Conservation (phyloP, 441 rosid genomes). For the Eugenia klotzschiana region DNA sequence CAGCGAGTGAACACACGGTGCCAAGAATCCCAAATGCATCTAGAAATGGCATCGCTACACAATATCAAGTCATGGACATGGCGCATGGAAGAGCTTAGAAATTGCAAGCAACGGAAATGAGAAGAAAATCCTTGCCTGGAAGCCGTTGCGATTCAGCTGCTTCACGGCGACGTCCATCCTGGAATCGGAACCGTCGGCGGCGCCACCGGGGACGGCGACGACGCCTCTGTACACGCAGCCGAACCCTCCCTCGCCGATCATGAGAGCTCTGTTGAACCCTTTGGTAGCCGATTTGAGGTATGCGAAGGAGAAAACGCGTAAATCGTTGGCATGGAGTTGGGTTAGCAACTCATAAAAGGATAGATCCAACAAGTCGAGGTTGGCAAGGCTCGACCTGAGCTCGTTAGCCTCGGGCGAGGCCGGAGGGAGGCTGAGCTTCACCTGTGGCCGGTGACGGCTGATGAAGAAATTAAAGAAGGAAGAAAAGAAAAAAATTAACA, state of each 20-base stretch:
- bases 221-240: constrained; percentile 56
- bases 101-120: not conserved
- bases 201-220: constrained; percentile 22
- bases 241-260: constrained; percentile 68
- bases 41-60: not conserved
- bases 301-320: constrained; percentile 36
- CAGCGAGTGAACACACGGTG: not conserved
- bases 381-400: no score
- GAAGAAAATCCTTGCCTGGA: constrained; percentile 60
- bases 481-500: no score
- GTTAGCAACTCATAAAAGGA: constrained; percentile 32
- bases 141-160: constrained; percentile 61
- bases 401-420: no score
- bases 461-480: no score
- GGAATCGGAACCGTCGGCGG: constrained; percentile 13
- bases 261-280: constrained; percentile 40
- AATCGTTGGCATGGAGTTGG: constrained; percentile 66
- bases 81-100: not conserved
- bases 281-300: constrained; percentile 55
- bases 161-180: constrained; percentile 47
- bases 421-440: no score
- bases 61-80: not conserved
- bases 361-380: no score
- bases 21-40: not conserved
- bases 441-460: no score